A percentile compares a stretch with the other conserved stretches of the same genome.
These are phyloP conservation scores for Chiua virens DNA, from an alignment of 768 basidiomycete genomes.

Conservation along the genomic window DNA sequence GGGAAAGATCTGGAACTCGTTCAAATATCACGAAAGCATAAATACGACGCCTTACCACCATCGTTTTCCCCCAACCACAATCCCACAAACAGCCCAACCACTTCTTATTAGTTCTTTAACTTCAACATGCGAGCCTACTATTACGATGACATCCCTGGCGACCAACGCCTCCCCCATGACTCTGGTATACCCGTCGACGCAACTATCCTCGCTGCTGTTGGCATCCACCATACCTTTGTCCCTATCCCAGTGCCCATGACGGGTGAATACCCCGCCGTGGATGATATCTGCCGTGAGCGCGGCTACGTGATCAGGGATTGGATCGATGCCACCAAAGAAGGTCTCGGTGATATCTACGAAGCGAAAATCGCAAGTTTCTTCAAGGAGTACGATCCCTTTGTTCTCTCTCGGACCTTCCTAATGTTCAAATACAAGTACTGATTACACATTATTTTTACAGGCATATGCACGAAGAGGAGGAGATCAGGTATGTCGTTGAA, in stretches of 20 bases:
- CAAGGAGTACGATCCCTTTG: slow-evolving; percentile 58
- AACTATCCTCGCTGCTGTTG: slow-evolving; percentile 51
- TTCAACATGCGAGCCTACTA: slow-evolving; percentile 68
- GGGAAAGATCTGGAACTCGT: too few relatives aligned
- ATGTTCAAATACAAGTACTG: too few relatives aligned
- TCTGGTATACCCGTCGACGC: slow-evolving; percentile 54
- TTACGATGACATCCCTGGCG: slow-evolving; percentile 67
- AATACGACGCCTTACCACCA: too few relatives aligned
- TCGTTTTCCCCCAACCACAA: too few relatives aligned
- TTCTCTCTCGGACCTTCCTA: too few relatives aligned
- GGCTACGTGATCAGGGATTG: slow-evolving; percentile 81
- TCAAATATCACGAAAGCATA: too few relatives aligned
- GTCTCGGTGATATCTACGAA: slow-evolving; percentile 80
- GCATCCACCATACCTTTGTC: slow-evolving; percentile 67
- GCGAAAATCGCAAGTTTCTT: slow-evolving; percentile 79
- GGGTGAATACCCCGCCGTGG: slow-evolving; percentile 46
- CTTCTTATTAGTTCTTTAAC: not conserved
- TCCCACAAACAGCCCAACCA: too few relatives aligned
- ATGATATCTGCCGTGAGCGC: slow-evolving; percentile 61
- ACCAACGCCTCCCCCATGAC: slow-evolving; percentile 80
- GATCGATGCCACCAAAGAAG: slow-evolving; percentile 73
- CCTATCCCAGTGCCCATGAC: slow-evolving; percentile 48
- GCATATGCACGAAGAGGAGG: slow-evolving; percentile 93
- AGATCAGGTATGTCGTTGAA: slow-evolving; percentile 81
- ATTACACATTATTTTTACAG: slow-evolving; percentile 44